A percentile compares a stretch with the other conserved stretches of the same genome.
phyloP scores from a whole-genome alignment of 106 monocot genomes.

The Ottelia alismoides region DNA sequence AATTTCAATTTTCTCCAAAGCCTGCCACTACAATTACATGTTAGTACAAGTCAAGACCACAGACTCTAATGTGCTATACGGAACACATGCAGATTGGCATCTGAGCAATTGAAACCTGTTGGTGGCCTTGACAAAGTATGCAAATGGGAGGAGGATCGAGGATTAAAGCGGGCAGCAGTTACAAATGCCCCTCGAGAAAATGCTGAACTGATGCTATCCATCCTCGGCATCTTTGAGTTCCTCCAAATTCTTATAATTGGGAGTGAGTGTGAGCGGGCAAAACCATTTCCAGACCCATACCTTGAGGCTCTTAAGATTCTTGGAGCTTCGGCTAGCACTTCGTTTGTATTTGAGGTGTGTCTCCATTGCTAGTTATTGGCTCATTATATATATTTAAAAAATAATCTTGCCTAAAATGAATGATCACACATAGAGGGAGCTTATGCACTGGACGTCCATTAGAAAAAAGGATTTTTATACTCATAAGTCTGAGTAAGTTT shows the following conservation, averaged over 20 bases:
- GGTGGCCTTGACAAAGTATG: constrained; percentile 43
- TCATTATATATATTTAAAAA: no score
- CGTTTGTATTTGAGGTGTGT: constrained; percentile 63
- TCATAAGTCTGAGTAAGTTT: no score
- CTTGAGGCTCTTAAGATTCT: constrained; percentile 31
- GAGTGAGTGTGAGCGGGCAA: constrained; percentile 47
- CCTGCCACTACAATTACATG: no score
- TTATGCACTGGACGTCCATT: no score
- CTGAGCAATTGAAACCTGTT: constrained; percentile 34
- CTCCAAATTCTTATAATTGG: constrained; percentile 51
- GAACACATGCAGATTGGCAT: constrained; percentile 39
- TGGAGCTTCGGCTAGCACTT: constrained; percentile 30
- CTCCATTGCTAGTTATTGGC: no score
- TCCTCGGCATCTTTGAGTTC: constrained; percentile 52
- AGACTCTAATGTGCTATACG: no score
- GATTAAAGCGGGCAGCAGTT: constrained; percentile 51
- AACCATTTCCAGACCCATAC: constrained; percentile 71
- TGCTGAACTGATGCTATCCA: constrained; percentile 67
- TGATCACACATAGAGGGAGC: no score
- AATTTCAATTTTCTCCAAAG: no score
- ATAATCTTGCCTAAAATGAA: no score
- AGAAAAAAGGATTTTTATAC: no score
- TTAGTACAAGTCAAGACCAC: no score
- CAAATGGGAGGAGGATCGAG: constrained; percentile 38
- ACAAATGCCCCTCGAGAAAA: constrained; percentile 57